These are phyloP conservation scores for Limnanthes douglasii DNA, from an alignment of 345 rosid genomes.

Conservation along the genomic window DNA sequence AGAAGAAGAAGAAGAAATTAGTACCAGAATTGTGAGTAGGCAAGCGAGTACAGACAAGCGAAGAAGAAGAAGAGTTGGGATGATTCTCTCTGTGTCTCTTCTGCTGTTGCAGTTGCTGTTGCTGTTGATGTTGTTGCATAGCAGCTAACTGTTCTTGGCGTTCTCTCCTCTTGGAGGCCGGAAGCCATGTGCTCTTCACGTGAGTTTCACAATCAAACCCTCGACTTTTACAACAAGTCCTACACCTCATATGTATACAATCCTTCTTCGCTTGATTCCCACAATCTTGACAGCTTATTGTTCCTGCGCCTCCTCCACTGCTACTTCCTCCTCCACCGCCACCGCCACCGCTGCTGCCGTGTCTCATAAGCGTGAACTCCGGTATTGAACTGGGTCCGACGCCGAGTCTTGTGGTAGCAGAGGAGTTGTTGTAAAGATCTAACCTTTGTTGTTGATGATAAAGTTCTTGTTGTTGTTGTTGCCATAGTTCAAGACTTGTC, in stretches of 20 bases:
- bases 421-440: constrained; percentile 36
- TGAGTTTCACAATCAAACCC: constrained; percentile 68
- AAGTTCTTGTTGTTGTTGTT: constrained; percentile 33
- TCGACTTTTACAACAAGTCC: constrained; percentile 85
- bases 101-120: constrained; percentile 9
- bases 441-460: constrained; percentile 29
- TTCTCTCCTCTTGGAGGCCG: constrained; percentile 75
- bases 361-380: constrained; percentile 25
- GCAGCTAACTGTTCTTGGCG: constrained; percentile 28
- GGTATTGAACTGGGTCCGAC: constrained; percentile 52
- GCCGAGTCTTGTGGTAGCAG: constrained; percentile 45
- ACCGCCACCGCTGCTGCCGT: constrained; percentile 11
- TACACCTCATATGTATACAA: constrained; percentile 56
- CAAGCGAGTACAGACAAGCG: constrained; percentile 36
- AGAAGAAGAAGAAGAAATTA: constrained; percentile 7
- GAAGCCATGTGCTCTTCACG: constrained; percentile 87
- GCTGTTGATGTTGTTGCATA: constrained; percentile 28
- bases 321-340: constrained; percentile 16
- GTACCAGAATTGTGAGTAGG: constrained; percentile 40
- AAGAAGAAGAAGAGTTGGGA: constrained; percentile 15
- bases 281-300: constrained; percentile 68
- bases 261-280: constrained; percentile 93
- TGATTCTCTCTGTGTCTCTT: constrained; percentile 41
- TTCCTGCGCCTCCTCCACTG: constrained; percentile 13
- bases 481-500: constrained; percentile 72